Conservation (phyloP, 306 rosid species). For the Chamaecrista fasciculata region DNA sequence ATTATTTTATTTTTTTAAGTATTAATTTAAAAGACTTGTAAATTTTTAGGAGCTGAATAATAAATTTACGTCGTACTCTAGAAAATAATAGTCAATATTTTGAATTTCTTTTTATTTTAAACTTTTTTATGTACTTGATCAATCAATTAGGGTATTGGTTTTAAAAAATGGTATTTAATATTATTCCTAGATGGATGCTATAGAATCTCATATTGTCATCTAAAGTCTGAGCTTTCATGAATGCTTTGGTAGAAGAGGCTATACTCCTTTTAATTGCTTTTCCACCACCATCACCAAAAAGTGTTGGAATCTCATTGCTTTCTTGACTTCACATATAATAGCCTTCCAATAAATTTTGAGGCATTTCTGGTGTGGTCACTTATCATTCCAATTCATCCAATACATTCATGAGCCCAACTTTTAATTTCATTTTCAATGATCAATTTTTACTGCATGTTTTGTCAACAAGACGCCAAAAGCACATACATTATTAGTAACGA, state of each 20-base stretch:
- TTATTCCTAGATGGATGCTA: no score
- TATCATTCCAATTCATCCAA: slow-evolving; percentile 1
- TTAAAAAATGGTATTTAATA: no score
- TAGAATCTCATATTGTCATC: no score
- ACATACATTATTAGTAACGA: not conserved
- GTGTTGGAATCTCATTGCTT: slow-evolving; percentile 29
- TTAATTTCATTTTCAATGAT: not conserved
- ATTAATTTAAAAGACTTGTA: no score
- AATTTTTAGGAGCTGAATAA: no score
- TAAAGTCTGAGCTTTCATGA: slow-evolving; percentile 16
- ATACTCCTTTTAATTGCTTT: not conserved
- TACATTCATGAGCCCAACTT: not conserved
- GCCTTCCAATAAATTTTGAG: slow-evolving; percentile 1
- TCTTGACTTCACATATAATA: slow-evolving; percentile 22
- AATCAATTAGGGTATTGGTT: no score
- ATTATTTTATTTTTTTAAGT: no score
- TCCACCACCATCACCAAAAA: slow-evolving; percentile 13
- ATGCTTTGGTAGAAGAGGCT: not conserved
- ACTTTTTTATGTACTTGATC: no score
- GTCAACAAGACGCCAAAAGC: no score
- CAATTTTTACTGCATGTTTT: not conserved
- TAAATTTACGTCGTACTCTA: no score
- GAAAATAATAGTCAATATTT: no score
- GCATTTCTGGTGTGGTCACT: slow-evolving; percentile 4
- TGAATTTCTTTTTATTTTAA: no score